Percentiles rank a stretch among this genome's conserved stretches.
Evolutionary conservation across 257 asterid genomes (phyloP).

Genomic region (Nicotiana noctiflora): DNA sequence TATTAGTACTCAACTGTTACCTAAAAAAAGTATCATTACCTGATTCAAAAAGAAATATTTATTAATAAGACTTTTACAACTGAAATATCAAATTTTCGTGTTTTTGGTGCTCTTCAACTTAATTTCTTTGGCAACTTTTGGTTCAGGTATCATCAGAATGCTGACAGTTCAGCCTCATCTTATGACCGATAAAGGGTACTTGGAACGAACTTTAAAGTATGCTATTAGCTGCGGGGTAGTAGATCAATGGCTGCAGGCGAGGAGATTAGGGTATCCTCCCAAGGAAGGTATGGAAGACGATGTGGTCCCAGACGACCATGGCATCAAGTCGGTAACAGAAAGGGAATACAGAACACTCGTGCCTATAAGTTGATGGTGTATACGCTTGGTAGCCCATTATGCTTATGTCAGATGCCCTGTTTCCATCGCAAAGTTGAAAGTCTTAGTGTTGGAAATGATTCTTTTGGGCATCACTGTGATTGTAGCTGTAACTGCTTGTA

Average conservation of each 20-base stretch:
- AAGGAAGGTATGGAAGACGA: constrained; percentile 82
- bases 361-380: constrained; percentile 32
- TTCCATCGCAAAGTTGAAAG: neutral
- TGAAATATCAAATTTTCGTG: neutral
- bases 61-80: neutral
- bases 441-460: constrained; percentile 1
- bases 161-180: constrained; percentile 73
- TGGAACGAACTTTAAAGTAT: constrained; percentile 60
- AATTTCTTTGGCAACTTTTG: neutral
- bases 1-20: neutral
- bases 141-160: constrained; percentile 70
- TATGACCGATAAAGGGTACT: constrained; percentile 50
- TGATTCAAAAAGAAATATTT: neutral
- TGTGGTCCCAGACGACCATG: constrained; percentile 56
- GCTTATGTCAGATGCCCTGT: neutral
- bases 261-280: constrained; percentile 67
- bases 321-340: constrained; percentile 72
- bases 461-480: neutral
- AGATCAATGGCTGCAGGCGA: constrained; percentile 82
- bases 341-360: constrained; percentile 63
- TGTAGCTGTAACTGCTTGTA: neutral
- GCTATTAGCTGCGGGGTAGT: constrained; percentile 82
- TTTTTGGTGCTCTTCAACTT: neutral
- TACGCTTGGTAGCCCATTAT: constrained; percentile 1
- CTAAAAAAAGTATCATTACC: neutral